Evolutionary conservation across 1,139 yeast genomes (phyloP), one percentile per base, ranked within the genome.

Genomic region (Ogataea hybrid): DNA sequence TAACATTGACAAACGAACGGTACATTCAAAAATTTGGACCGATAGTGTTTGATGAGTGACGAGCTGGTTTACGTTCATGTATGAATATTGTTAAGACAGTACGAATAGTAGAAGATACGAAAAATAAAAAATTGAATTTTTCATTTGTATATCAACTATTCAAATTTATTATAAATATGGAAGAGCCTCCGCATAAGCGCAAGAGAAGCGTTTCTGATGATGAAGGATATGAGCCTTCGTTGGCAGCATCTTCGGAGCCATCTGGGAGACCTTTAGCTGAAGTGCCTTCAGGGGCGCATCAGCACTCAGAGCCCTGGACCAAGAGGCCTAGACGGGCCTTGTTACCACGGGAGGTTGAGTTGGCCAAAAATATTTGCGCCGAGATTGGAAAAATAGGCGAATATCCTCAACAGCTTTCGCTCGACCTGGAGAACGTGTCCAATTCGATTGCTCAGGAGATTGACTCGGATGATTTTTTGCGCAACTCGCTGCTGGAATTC

Each of bases 381-480:
- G 89, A 82, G 60, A 75, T 83, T 44, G 67, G 81, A 51, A 72
- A 84, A 14, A 67, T 82, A 40, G 89, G 89, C 23, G 89, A 82
- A 56, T 74, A 79, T 29, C 50, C 50, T 5, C 50, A 68, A 67
- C 58, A 70, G 68, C 34, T 80, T 46, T 71, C 76, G 25, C 84
- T 79, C 50, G 89, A 82, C 61, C 75, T 86, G 34, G 77, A 84
- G 39, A 79, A 80, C 59, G 79, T 73, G 61, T 75, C 79, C 48
- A 79, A 70, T 47, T 90, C 84, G 12, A 80, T 80, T 31, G 79
- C 79, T 35, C 80, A 79, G 27, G 89, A 82, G 54, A 79, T 82
- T 52, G 88, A 79, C 51, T 75, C 74, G 46, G 84, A 82, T 45
- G 83, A 78, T 49, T 73, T 73, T 43, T 75, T 83, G 49, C 73